Percentiles rank a stretch among this genome's conserved stretches.
phyloP scores from a whole-genome alignment of 176 grass and related monocot species.

The Juncus inflexus region DNA sequence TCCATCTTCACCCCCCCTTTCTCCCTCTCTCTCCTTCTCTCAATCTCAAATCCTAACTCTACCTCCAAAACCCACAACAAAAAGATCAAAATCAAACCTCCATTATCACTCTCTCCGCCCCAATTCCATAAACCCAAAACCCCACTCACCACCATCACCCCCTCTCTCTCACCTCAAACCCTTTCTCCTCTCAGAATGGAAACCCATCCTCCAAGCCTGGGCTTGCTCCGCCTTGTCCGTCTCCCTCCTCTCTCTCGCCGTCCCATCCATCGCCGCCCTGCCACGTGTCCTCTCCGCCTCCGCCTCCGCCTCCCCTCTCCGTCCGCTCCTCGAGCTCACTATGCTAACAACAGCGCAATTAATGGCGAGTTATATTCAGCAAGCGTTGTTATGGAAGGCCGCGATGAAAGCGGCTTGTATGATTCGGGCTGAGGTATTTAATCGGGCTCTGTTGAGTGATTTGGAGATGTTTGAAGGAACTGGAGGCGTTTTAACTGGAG shows the following conservation, averaged over 20 bases:
- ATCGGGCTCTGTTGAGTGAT: slow-evolving; percentile 51
- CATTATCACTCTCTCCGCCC: slow-evolving; percentile 3
- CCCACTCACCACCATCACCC: slow-evolving; percentile 17
- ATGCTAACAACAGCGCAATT: slow-evolving; percentile 34
- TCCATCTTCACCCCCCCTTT: not conserved
- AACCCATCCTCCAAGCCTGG: slow-evolving; percentile 44
- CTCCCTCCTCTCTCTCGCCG: slow-evolving; percentile 52
- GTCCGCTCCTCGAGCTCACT: slow-evolving; percentile 9
- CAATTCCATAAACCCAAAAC: not conserved
- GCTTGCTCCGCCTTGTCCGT: slow-evolving; percentile 25
- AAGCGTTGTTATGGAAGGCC: slow-evolving; percentile 66
- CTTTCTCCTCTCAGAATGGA: slow-evolving; percentile 38
- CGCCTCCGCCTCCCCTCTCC: not conserved
- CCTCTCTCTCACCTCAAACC: not conserved
- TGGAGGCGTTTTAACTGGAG: slow-evolving; percentile 39
- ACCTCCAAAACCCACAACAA: slow-evolving; percentile 6
- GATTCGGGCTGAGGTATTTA: slow-evolving; percentile 54
- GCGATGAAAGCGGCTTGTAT: slow-evolving; percentile 35
- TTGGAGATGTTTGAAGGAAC: slow-evolving; percentile 66
- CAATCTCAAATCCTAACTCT: slow-evolving; percentile 28
- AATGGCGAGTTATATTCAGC: slow-evolving; percentile 47
- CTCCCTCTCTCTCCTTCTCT: not conserved
- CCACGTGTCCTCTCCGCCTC: slow-evolving; percentile 29
- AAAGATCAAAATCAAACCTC: not conserved
- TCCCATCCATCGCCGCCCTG: slow-evolving; percentile 52